These are phyloP conservation scores for Clonostachys byssicola DNA, from an alignment of 2,329 filamentous ascomycete species.

Conservation along the genomic window DNA sequence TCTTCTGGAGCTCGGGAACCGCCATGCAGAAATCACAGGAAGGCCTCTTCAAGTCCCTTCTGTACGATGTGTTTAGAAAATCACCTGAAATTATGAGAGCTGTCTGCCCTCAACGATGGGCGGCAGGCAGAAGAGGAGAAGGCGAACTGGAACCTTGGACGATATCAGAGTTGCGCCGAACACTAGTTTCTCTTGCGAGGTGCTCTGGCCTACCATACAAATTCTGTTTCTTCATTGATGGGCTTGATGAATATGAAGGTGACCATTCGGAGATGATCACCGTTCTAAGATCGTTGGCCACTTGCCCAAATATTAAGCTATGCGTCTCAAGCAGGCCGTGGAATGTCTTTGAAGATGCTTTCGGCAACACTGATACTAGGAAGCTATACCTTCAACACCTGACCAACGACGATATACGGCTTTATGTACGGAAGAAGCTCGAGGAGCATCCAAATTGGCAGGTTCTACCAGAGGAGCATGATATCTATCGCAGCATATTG, in stretches of 20 bases:
- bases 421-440: slow-evolving; percentile 1
- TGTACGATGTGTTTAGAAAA: background rate
- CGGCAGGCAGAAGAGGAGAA: background rate
- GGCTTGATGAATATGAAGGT: background rate
- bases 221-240: background rate
- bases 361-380: background rate
- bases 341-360: slow-evolving; percentile 3
- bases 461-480: background rate
- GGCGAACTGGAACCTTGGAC: background rate
- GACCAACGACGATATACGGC: slow-evolving; percentile 1
- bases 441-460: background rate
- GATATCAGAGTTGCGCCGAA: background rate
- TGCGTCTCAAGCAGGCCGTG: slow-evolving; percentile 22
- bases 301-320: slow-evolving; percentile 13
- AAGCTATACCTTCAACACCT: slow-evolving; percentile 1
- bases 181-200: background rate
- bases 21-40: slow-evolving; percentile 22
- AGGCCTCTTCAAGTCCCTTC: slow-evolving; percentile 19
- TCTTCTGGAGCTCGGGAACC: slow-evolving; percentile 25
- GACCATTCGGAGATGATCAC: slow-evolving; percentile 2
- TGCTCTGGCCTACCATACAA: too few relatives aligned
- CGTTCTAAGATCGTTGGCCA: slow-evolving; percentile 1
- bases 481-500: background rate
- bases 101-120: background rate
- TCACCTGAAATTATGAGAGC: background rate